Conservation (phyloP, 1,284 basidiomycete species). For the Entoloma clypeatum region DNA sequence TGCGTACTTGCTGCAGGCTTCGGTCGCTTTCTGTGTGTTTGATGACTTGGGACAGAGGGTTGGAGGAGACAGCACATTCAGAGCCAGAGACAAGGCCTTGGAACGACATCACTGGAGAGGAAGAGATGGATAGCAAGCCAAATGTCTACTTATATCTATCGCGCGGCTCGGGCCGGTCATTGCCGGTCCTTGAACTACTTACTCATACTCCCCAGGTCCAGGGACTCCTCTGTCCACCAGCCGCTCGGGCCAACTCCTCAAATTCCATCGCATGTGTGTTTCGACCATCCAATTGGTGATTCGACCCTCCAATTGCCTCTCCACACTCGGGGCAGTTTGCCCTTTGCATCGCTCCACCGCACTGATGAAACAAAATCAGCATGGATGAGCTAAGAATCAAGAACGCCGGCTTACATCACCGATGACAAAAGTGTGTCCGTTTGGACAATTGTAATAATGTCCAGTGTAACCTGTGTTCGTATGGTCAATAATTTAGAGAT, state of each 20-base stretch:
- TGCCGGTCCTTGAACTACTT: neutral
- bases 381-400: neutral
- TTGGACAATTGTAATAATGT: slow-evolving; percentile 51
- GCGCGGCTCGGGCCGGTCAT: slow-evolving; percentile 8
- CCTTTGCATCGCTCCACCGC: slow-evolving; percentile 48
- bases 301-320: slow-evolving; percentile 45
- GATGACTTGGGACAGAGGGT: slow-evolving; percentile 86
- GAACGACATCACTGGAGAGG: slow-evolving; percentile 67
- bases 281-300: slow-evolving; percentile 36
- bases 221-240: slow-evolving; percentile 17
- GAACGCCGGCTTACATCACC: slow-evolving; percentile 15
- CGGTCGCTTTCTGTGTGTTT: slow-evolving; percentile 92
- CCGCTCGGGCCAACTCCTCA: slow-evolving; percentile 34
- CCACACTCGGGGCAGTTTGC: slow-evolving; percentile 52
- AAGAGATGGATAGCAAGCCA: neutral
- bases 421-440: slow-evolving; percentile 53
- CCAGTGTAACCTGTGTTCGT: slow-evolving; percentile 45
- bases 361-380: slow-evolving; percentile 30
- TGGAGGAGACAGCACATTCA: slow-evolving; percentile 83
- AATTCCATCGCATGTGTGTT: slow-evolving; percentile 46
- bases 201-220: slow-evolving; percentile 20
- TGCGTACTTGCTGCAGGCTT: slow-evolving; percentile 73
- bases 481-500: too few relatives aligned
- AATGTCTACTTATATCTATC: too few relatives aligned
- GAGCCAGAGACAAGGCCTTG: slow-evolving; percentile 85